A percentile compares a stretch with the other conserved stretches of the same genome.
phyloP scores from a whole-genome alignment of 108 stramenopile species.

The Aurantiochytrium sp. region DNA sequence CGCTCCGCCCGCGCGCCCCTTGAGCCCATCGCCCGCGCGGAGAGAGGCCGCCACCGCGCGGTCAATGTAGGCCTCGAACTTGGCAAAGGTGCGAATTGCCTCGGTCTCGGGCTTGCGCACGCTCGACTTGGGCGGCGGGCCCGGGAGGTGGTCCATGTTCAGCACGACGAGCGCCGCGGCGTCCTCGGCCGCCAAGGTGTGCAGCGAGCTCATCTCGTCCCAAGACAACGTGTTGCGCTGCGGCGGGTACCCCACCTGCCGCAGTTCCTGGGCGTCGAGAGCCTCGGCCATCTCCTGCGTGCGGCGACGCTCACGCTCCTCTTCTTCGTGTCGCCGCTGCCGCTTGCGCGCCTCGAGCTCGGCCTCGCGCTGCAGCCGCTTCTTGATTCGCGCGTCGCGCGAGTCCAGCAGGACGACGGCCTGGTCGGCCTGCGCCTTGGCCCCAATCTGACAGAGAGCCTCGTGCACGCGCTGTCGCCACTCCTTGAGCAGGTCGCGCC shows the following conservation, averaged over 20 bases:
- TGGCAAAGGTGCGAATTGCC: conserved; percentile 9
- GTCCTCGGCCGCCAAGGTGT: background rate
- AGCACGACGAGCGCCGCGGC: background rate
- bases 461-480: conserved; percentile 20
- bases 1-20: background rate
- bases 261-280: conserved; percentile 15
- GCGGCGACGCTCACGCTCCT: background rate
- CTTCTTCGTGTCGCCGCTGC: background rate
- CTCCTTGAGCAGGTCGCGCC: background rate
- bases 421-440: conserved; percentile 1
- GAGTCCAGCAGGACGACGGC: background rate
- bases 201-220: background rate
- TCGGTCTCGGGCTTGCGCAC: background rate
- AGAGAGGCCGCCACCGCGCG: background rate
- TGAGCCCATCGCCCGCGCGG: background rate
- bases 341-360: background rate
- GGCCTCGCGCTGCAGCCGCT: background rate
- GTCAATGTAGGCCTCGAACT: conserved; percentile 9
- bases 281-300: conserved; percentile 25
- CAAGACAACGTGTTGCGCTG: background rate
- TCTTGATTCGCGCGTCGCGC: background rate
- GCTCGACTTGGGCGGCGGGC: background rate
- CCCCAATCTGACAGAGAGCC: background rate
- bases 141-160: conserved; percentile 1
- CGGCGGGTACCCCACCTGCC: conserved; percentile 20